Evolutionary conservation across 805 yeast species (phyloP), one percentile per base, ranked within the genome.

Genomic region (Lipomyces japonicus): DNA sequence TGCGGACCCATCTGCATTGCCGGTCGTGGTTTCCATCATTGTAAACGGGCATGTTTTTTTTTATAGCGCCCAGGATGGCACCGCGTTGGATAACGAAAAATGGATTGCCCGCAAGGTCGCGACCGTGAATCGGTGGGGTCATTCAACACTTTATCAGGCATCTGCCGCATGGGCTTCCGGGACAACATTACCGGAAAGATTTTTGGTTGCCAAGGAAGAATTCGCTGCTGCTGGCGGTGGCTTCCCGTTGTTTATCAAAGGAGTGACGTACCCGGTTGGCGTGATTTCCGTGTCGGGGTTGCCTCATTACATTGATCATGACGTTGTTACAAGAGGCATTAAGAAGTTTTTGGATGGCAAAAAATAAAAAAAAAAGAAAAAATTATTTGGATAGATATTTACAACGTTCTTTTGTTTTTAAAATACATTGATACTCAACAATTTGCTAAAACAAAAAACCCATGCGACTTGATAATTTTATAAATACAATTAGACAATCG

Each of bases 121-220:
- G 26, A 42, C 54, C 16, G 59, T 55, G 40, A 44, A 24, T n/a
- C 58, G 59, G 14, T 55, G 50, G 36, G 56, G 56, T 19, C 53
- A 48, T n/a, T 9, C 50, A 4, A 41, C 50, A 3, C 22, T 52
- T 18, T 44, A 44, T 28, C 37, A 40, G 47, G 56, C 53, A 14
- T 16, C 42, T 31, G 36, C 39, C n/a, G 16, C 41, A 28, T 32
- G 38, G 26, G 21, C 38, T 26, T 26, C 39, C 16, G 51, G 48
- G 3, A 16, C 30, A 6, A 6, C 30, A 3, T 4, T 35, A 12
- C 41, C 44, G 30, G 44, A 44, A 6, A 28, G 44, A 14, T 48
- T 37, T 39, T 19, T 26, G 14, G 30, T 52, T 23, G 35, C 53
- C 10, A 24, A 26, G 9, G 24, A 44, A 18, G 56, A 48, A 14